phyloP scores from a whole-genome alignment of 805 yeast species.

The Metschnikowia peoriensis region DNA sequence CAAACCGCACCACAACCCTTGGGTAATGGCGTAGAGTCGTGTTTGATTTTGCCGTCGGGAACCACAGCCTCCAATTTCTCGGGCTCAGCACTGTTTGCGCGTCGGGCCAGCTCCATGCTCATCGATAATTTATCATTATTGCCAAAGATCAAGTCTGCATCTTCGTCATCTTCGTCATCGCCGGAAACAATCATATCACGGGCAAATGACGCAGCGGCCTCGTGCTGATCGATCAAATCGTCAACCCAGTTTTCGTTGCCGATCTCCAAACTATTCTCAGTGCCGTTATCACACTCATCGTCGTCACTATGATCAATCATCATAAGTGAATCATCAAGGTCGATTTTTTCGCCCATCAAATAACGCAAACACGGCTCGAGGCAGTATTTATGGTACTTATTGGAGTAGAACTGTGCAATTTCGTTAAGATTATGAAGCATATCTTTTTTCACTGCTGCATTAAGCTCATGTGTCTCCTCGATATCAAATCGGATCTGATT shows the following conservation, averaged over 20 bases:
- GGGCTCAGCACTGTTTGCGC: neutral
- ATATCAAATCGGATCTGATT: constrained; percentile 48
- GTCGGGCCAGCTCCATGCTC: constrained; percentile 8
- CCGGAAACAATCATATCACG: constrained; percentile 23
- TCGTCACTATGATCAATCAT: constrained; percentile 20
- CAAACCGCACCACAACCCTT: constrained; percentile 92
- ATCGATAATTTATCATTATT: constrained; percentile 28
- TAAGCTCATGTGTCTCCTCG: constrained; percentile 76
- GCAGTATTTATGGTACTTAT: constrained; percentile 58
- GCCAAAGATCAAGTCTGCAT: constrained; percentile 36
- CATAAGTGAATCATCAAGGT: constrained; percentile 36
- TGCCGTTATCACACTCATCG: constrained; percentile 20
- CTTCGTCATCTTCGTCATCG: constrained; percentile 29
- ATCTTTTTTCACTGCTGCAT: constrained; percentile 46
- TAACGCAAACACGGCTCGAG: constrained; percentile 76
- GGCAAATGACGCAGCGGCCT: constrained; percentile 20
- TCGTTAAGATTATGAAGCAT: constrained; percentile 52
- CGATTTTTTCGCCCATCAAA: constrained; percentile 76
- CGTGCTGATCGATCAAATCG: constrained; percentile 39
- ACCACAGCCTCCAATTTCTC: neutral
- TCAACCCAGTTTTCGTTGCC: constrained; percentile 45
- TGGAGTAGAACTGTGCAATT: constrained; percentile 56
- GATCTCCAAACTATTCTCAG: constrained; percentile 26
- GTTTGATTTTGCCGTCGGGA: constrained; percentile 7
- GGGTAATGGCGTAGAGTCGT: constrained; percentile 85